A percentile compares a stretch with the other conserved stretches of the same genome.
These are phyloP conservation scores for Cercospora zeae-maydis DNA, from an alignment of 2,329 filamentous ascomycete species.

Conservation along the genomic window DNA sequence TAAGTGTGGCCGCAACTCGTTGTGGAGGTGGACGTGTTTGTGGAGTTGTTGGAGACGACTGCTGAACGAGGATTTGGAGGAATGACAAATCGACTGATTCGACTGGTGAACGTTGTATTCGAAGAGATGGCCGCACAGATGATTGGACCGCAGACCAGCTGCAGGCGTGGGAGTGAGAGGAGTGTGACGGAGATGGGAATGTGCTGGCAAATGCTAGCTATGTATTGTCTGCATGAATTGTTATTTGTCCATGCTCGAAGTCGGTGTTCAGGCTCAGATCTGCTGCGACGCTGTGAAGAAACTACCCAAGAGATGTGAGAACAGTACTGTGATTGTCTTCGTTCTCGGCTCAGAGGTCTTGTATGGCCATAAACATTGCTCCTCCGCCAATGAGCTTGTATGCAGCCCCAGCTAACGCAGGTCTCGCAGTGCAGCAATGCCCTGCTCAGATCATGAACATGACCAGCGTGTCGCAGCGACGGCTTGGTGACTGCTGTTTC, in stretches of 20 bases:
- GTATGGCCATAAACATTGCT: background rate
- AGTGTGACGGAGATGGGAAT: background rate
- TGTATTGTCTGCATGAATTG: background rate
- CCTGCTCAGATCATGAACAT: too few relatives aligned
- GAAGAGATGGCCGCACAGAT: too few relatives aligned
- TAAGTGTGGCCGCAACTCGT: background rate
- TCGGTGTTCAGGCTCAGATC: background rate
- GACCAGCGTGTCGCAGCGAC: too few relatives aligned
- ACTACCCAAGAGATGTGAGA: background rate
- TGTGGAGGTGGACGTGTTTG: background rate
- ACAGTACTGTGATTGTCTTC: background rate
- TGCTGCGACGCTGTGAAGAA: background rate
- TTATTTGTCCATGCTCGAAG: background rate
- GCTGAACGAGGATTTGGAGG: too few relatives aligned
- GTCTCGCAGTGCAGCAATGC: too few relatives aligned
- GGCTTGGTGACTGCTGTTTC: too few relatives aligned
- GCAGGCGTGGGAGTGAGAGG: background rate
- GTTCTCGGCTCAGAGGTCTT: background rate
- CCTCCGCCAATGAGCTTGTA: too few relatives aligned
- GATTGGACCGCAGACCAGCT: background rate
- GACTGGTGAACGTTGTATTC: too few relatives aligned
- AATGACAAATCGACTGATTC: too few relatives aligned
- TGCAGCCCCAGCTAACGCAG: too few relatives aligned
- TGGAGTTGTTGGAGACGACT: background rate
- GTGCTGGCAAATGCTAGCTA: background rate